Conservation (phyloP, 176 grass and related monocot genomes). For the Bolboschoenus planiculmis region DNA sequence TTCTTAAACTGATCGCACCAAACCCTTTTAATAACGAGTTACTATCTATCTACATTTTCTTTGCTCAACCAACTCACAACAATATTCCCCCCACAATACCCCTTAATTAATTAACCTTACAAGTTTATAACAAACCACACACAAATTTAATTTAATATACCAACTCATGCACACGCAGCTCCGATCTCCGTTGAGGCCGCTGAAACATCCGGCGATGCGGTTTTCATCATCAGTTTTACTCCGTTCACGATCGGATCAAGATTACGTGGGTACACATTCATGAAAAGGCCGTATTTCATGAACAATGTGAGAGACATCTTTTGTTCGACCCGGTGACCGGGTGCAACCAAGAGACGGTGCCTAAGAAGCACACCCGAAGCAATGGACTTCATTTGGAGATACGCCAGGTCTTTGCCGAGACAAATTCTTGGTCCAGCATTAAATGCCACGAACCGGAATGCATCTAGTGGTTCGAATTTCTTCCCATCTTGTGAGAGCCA, state of each 20-base stretch:
- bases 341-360: constrained; percentile 54
- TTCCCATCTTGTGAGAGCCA: constrained; percentile 70
- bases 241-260: constrained; percentile 37
- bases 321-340: constrained; percentile 83
- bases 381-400: constrained; percentile 99
- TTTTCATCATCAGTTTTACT: not conserved
- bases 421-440: constrained; percentile 84
- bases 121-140: constrained; percentile 5
- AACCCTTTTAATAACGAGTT: constrained; percentile 1
- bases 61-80: constrained; percentile 19
- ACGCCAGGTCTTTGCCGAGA: constrained; percentile 91
- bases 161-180: constrained; percentile 15
- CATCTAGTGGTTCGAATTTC: constrained; percentile 68
- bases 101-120: not conserved
- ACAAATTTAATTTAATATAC: constrained; percentile 5
- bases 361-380: constrained; percentile 74
- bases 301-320: constrained; percentile 99
- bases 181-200: not conserved
- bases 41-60: constrained; percentile 37
- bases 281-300: constrained; percentile 86
- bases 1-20: not conserved
- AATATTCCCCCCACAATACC: not conserved
- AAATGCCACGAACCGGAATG: constrained; percentile 87
- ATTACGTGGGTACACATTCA: constrained; percentile 61
- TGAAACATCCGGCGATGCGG: not conserved